A percentile compares a stretch with the other conserved stretches of the same genome.
phyloP scores from a whole-genome alignment of 768 basidiomycete species.

The Suillus discolor region DNA sequence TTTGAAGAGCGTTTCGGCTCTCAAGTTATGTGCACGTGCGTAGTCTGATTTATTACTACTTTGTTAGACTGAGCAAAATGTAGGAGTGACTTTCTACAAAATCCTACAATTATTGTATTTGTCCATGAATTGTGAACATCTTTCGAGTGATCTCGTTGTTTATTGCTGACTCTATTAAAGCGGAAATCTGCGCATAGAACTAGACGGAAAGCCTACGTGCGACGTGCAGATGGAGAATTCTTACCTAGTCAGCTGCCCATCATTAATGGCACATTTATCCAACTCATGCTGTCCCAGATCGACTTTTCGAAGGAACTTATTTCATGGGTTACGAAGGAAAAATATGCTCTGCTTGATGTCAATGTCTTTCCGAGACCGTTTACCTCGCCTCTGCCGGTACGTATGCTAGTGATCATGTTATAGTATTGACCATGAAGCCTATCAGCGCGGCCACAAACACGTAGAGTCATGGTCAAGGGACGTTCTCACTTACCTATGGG shows the following conservation, averaged over 20 bases:
- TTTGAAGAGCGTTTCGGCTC: constrained; percentile 75
- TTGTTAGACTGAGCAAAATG: not conserved
- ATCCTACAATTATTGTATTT: constrained; percentile 80
- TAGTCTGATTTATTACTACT: not conserved
- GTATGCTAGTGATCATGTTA: not conserved
- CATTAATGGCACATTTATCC: not conserved
- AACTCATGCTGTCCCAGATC: constrained; percentile 51
- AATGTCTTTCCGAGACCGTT: constrained; percentile 76
- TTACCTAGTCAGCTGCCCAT: constrained; percentile 62
- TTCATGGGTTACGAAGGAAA: constrained; percentile 67
- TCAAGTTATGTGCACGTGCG: constrained; percentile 91
- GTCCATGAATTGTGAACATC: constrained; percentile 90
- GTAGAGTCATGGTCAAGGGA: constrained; percentile 38
- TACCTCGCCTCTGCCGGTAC: constrained; percentile 21
- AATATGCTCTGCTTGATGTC: constrained; percentile 81
- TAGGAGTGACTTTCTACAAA: constrained; percentile 79
- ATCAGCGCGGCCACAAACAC: constrained; percentile 4
- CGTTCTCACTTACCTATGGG: constrained; percentile 88
- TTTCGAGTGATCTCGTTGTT: not conserved
- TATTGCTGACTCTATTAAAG: constrained; percentile 40
- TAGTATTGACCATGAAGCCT: not conserved
- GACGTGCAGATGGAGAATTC: constrained; percentile 81
- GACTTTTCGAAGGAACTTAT: constrained; percentile 84
- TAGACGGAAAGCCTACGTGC: constrained; percentile 71
- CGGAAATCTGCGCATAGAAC: constrained; percentile 84